A percentile compares a stretch with the other conserved stretches of the same genome.
Conservation (phyloP, 148 eudicot species). For the Vaccinium vitisidaea region DNA sequence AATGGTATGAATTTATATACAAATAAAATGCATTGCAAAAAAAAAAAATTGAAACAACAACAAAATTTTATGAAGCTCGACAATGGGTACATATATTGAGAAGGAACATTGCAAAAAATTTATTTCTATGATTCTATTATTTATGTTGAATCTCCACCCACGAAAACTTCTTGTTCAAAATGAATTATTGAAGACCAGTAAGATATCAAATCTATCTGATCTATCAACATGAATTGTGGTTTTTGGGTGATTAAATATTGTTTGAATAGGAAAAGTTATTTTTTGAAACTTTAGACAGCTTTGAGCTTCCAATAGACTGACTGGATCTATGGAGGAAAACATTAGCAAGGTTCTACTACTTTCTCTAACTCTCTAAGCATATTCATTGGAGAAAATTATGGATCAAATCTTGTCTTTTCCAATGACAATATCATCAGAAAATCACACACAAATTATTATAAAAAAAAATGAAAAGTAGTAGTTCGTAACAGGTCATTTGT, state of each 20-base stretch:
- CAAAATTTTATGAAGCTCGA: too few relatives aligned
- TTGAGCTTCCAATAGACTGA: background rate
- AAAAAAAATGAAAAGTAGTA: background rate
- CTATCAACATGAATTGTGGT: too few relatives aligned
- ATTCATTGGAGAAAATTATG: background rate
- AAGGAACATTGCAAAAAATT: too few relatives aligned
- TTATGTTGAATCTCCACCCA: too few relatives aligned
- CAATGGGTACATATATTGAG: too few relatives aligned
- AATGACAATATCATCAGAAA: background rate
- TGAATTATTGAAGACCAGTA: too few relatives aligned
- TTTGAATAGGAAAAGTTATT: background rate
- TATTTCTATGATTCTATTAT: too few relatives aligned
- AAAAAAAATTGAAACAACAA: too few relatives aligned
- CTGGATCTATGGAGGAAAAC: background rate
- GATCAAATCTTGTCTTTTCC: slow-evolving; percentile 5
- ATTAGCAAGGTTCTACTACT: background rate
- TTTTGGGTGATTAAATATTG: too few relatives aligned
- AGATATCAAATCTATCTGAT: too few relatives aligned
- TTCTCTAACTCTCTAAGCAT: background rate
- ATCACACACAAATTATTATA: background rate
- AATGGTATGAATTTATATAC: background rate
- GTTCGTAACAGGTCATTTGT: background rate
- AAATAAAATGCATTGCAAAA: background rate
- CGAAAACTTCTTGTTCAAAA: too few relatives aligned
- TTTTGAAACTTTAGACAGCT: background rate